Percentiles rank a stretch among this genome's conserved stretches.
These are phyloP conservation scores for Petunia hybrid DNA, from an alignment of 305 asterid genomes.

Conservation along the genomic window DNA sequence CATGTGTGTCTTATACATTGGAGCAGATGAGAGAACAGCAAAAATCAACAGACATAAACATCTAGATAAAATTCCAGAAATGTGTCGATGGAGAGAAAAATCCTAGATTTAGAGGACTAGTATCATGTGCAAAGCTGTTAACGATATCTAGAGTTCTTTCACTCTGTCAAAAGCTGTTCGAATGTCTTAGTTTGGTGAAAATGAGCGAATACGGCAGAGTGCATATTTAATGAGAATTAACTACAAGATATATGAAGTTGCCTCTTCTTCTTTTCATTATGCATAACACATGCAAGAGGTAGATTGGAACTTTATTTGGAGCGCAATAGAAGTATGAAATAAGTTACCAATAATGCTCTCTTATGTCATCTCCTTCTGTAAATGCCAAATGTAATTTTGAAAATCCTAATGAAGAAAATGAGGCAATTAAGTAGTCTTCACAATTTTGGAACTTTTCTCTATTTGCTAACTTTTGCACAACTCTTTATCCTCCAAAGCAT, in stretches of 20 bases:
- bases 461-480: not conserved
- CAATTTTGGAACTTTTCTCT: slow-evolving; percentile 25
- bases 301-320: slow-evolving; percentile 18
- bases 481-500: slow-evolving; percentile 10
- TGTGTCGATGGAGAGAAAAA: slow-evolving; percentile 8
- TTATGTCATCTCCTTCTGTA: not conserved
- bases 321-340: not conserved
- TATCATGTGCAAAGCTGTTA: slow-evolving; percentile 27
- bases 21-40: slow-evolving; percentile 18
- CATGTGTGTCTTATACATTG: not conserved
- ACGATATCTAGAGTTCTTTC: slow-evolving; percentile 20
- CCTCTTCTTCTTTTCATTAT: not conserved
- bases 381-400: slow-evolving; percentile 11
- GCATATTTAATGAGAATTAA: slow-evolving; percentile 12
- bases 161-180: slow-evolving; percentile 14
- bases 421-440: not conserved
- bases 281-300: slow-evolving; percentile 16
- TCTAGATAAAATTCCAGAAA: not conserved
- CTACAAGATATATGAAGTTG: slow-evolving; percentile 6
- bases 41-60: no score
- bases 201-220: not conserved
- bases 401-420: slow-evolving; percentile 23
- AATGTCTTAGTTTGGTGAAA: slow-evolving; percentile 19
- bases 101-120: slow-evolving; percentile 15
- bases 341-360: slow-evolving; percentile 16